Percentiles rank a stretch among this genome's conserved stretches.
phyloP scores from a whole-genome alignment of 2,329 filamentous ascomycete genomes.

The Erysiphe pulchra region DNA sequence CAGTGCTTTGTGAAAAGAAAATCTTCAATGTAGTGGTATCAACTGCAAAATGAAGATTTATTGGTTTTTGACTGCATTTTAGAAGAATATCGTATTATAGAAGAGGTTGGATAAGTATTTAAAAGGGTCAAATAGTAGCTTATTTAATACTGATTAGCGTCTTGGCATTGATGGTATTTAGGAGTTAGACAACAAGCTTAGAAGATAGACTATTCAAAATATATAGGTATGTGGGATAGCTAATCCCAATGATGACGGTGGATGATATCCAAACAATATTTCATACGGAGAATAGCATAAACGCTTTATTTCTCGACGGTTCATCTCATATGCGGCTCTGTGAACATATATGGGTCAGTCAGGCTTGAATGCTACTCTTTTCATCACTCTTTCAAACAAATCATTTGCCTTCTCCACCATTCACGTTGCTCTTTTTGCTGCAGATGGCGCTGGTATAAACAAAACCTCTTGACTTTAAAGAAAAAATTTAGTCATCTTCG shows the following conservation, averaged over 20 bases:
- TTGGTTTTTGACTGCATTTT: too few relatives aligned
- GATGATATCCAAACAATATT: not conserved
- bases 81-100: too few relatives aligned
- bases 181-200: too few relatives aligned
- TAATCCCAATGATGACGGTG: not conserved
- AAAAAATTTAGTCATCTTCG: not conserved
- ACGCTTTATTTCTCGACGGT: not conserved
- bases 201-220: too few relatives aligned
- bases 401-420: conserved; percentile 1
- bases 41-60: too few relatives aligned
- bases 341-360: not conserved
- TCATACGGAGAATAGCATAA: not conserved
- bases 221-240: not conserved
- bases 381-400: not conserved
- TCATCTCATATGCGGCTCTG: not conserved
- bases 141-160: too few relatives aligned
- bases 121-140: too few relatives aligned
- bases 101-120: too few relatives aligned
- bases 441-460: not conserved
- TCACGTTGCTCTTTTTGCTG: not conserved
- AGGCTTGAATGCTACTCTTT: too few relatives aligned
- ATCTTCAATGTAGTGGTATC: too few relatives aligned
- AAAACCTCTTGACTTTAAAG: not conserved
- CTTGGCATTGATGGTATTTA: too few relatives aligned
- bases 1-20: too few relatives aligned